A percentile compares a stretch with the other conserved stretches of the same genome.
These are phyloP conservation scores for Baorangia bicolor DNA, from an alignment of 768 basidiomycete species.

Conservation along the genomic window DNA sequence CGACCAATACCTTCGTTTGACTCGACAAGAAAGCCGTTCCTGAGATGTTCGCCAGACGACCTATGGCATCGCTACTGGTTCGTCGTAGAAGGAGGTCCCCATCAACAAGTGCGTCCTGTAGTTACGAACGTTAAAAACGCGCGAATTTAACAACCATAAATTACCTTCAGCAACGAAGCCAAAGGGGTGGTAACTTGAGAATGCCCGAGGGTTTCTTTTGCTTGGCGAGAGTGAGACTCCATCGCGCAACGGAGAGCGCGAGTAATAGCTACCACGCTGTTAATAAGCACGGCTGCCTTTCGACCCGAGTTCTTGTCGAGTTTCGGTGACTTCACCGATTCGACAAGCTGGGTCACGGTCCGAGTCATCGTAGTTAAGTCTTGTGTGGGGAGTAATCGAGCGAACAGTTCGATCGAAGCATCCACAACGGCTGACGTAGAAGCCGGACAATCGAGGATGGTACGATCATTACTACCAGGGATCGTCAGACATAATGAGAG, in stretches of 20 bases:
- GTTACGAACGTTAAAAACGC: constrained; percentile 7
- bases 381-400: constrained; percentile 75
- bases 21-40: constrained; percentile 81
- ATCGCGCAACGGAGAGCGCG: constrained; percentile 63
- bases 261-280: constrained; percentile 72
- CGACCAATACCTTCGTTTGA: constrained; percentile 87
- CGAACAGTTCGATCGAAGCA: constrained; percentile 84
- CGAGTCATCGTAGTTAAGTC: constrained; percentile 58
- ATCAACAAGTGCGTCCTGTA: constrained; percentile 76
- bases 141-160: constrained; percentile 14
- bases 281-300: constrained; percentile 80
- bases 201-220: constrained; percentile 65
- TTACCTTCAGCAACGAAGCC: constrained; percentile 76
- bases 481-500: constrained; percentile 62
- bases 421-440: constrained; percentile 83
- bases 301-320: constrained; percentile 86
- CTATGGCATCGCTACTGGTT: constrained; percentile 85
- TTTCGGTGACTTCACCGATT: constrained; percentile 68
- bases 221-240: constrained; percentile 51
- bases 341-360: constrained; percentile 57
- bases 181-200: constrained; percentile 59
- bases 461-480: constrained; percentile 44
- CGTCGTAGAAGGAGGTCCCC: constrained; percentile 74
- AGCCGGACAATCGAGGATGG: constrained; percentile 63
- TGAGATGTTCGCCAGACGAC: constrained; percentile 79